Evolutionary conservation across 805 yeast species (phyloP).

Genomic region (Candida anglica): DNA sequence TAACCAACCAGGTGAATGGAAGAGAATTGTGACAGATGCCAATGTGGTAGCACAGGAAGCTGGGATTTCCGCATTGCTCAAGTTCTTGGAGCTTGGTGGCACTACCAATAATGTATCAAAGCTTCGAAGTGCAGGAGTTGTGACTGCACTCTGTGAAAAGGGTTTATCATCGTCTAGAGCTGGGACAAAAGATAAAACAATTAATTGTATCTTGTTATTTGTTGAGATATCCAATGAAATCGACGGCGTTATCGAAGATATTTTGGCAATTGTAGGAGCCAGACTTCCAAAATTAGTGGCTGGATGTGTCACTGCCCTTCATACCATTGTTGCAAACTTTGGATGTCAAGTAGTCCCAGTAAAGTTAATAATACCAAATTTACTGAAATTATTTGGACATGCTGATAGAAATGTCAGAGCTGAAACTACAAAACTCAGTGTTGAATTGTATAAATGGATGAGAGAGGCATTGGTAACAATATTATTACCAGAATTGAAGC

Average conservation of each 20-base stretch:
- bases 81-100: conserved; percentile 57
- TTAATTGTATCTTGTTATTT: conserved; percentile 57
- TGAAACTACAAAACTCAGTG: conserved; percentile 66
- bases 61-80: conserved; percentile 56
- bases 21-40: conserved; percentile 62
- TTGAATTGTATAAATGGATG: conserved; percentile 70
- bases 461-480: conserved; percentile 58
- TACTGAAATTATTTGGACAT: conserved; percentile 75
- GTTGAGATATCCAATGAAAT: conserved; percentile 62
- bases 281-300: conserved; percentile 76
- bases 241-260: conserved; percentile 60
- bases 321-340: conserved; percentile 52
- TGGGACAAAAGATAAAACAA: conserved; percentile 64
- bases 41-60: conserved; percentile 92
- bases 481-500: conserved; percentile 71
- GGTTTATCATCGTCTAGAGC: conserved; percentile 73
- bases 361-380: conserved; percentile 47
- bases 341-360: conserved; percentile 65
- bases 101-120: conserved; percentile 31
- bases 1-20: conserved; percentile 51
- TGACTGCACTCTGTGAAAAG: conserved; percentile 68
- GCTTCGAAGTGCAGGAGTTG: conserved; percentile 38
- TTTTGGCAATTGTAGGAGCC: conserved; percentile 58
- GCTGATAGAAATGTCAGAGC: conserved; percentile 84
- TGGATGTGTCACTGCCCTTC: conserved; percentile 56